Evolutionary conservation across 164 flowering plant genomes (phyloP).

Genomic region (Magnolia kwangsiensis): DNA sequence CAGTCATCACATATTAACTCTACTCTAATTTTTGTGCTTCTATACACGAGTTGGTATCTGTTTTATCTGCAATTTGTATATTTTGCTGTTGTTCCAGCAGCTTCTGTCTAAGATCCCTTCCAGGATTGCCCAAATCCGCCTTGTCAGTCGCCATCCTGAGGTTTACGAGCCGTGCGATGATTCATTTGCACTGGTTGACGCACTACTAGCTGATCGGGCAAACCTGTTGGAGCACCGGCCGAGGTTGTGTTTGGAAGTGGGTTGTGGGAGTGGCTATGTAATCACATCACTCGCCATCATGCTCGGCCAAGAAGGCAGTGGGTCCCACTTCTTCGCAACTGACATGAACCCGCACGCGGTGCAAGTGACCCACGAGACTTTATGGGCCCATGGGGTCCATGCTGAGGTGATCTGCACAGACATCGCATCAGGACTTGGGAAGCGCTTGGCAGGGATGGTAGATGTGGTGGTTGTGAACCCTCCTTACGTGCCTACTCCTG

Average conservation of each 20-base stretch:
- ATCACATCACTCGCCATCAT: slow-evolving; percentile 83
- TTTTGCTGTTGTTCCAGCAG: slow-evolving; percentile 11
- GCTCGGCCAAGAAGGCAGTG: slow-evolving; percentile 43
- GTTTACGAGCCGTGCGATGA: slow-evolving; percentile 98
- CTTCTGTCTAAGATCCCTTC: slow-evolving; percentile 30
- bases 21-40: not conserved
- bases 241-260: slow-evolving; percentile 71
- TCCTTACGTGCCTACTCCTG: slow-evolving; percentile 96
- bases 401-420: slow-evolving; percentile 67
- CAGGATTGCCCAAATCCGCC: slow-evolving; percentile 69
- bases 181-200: slow-evolving; percentile 92
- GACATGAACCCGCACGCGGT: slow-evolving; percentile 77
- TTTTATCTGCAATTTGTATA: not conserved
- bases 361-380: slow-evolving; percentile 53
- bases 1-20: not conserved
- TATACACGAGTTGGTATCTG: not conserved
- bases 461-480: slow-evolving; percentile 93
- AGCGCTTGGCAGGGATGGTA: slow-evolving; percentile 50
- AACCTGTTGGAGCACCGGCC: slow-evolving; percentile 64
- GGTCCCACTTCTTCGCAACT: slow-evolving; percentile 63
- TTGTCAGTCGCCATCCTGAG: slow-evolving; percentile 77
- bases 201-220: slow-evolving; percentile 69
- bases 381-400: slow-evolving; percentile 74
- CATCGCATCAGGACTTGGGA: slow-evolving; percentile 62
- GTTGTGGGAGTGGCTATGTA: slow-evolving; percentile 93